Base-by-base conservation (phyloP, 2,329 filamentous ascomycete genomes). In the Didymella exigua region DNA sequence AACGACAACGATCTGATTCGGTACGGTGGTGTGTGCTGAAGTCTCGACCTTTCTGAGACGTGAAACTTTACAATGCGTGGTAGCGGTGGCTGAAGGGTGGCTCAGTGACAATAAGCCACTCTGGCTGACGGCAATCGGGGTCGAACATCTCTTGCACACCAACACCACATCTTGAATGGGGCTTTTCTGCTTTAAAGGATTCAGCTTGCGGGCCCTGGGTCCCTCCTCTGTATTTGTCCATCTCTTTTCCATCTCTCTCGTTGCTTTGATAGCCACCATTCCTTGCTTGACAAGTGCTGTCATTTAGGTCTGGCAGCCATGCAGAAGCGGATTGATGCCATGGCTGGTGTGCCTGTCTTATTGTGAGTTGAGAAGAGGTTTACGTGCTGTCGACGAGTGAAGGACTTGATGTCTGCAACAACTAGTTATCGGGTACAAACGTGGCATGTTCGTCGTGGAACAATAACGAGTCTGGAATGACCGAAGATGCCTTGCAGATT, bases 1-100 rank as follows among this genome's bases (percentile, higher is more conserved):
- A 36, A 5, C 14, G 23, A 13, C 23, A 41, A 29, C 36, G 34
- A n/a, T 31, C 23, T 27, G n/a, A 30, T 23, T 2, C 10, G 4
- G 9, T 16, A 33, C 16, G 34, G 18, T 26, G 18, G n/a, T 26
- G 37, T 2, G 26, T 9, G 34, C 11, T 27, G 40, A 26, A 13
- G 23, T 37, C 34, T 29, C 36, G 43, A 10, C 43, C 23, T 26
- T 26, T 27, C 36, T 11, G 34, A 21, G 18, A 37, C n/a, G 27
- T 55, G 52, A 49, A 54, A 54, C 52, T 27, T 27, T 38, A 24
- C 45, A 49, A 50, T 49, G 45, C 41, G 27, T 30, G 18, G n/a
- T 55, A 31, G 50, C 37, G 36, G 46, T 55, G 52, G 52, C 52
- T 55, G 52, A 30, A 16, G 29, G 27, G 52, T 49, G 52, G 52